Percentiles rank a stretch among this genome's conserved stretches.
phyloP scores from a whole-genome alignment of 768 basidiomycete genomes.

The Cubamyces lactineus region DNA sequence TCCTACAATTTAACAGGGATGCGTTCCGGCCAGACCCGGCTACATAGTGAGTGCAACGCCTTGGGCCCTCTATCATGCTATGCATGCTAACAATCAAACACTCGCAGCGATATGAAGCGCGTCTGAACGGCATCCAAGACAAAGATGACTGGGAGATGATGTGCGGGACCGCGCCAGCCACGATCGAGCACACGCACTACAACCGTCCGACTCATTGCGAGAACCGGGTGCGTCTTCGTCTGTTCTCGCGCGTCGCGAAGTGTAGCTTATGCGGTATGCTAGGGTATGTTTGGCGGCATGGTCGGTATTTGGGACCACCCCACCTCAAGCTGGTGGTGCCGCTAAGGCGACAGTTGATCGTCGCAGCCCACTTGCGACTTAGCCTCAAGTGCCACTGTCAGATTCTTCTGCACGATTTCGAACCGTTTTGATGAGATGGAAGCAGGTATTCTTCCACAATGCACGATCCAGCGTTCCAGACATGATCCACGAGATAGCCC shows the following conservation, averaged over 20 bases:
- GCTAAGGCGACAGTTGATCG: neutral
- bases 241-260: too few species aligned
- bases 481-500: too few species aligned
- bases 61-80: too few species aligned
- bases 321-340: conserved; percentile 7
- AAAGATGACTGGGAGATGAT: conserved; percentile 31
- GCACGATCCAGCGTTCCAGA: too few species aligned
- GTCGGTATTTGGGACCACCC: conserved; percentile 24
- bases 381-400: too few species aligned
- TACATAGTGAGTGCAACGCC: conserved; percentile 1
- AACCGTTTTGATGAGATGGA: too few species aligned
- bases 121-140: conserved; percentile 25
- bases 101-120: conserved; percentile 24
- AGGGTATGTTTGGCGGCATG: conserved; percentile 13
- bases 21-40: neutral
- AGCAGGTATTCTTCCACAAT: too few species aligned
- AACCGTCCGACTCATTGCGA: conserved; percentile 17
- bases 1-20: conserved; percentile 6
- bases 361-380: neutral
- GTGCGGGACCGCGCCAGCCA: conserved; percentile 27
- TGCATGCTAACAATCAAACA: neutral
- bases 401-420: too few species aligned
- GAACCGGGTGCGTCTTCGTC: conserved; percentile 11
- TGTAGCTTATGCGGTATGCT: neutral
- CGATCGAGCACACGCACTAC: conserved; percentile 4